Base-by-base conservation (phyloP, 2,329 filamentous ascomycete genomes). In the Pleoardoris graminearum region DNA sequence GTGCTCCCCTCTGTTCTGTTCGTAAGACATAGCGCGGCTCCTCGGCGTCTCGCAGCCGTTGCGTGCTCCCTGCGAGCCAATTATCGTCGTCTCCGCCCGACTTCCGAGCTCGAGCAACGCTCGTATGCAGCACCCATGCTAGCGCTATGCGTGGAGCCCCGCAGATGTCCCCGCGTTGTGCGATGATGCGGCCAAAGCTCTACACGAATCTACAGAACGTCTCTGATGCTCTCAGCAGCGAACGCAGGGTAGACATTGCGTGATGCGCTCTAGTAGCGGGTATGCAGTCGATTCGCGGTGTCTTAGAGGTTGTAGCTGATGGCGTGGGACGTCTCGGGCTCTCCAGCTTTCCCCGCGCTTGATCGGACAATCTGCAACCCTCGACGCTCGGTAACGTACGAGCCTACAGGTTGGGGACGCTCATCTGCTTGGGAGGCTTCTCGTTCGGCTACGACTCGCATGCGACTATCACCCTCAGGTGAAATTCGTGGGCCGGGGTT, bases 361-460 rank as follows among this genome's bases (percentile, higher is more conserved):
- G n/a, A n/a, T n/a, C 42, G 2, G 6, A 44, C 35, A 47, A 22
- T 2, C 55, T 58, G 52, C 46, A 36, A 29, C 10, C 36, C 33
- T 17, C 43, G 44, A 55, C 48, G 19, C 43, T 54, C 14, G 78
- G 77, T 21, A 75, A 68, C 48, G 58, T 79, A 29, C 71, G 80
- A 50, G 78, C 79, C 25, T 83, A 81, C 62, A 82, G 76, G 75
- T 73, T 83, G 8, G 79, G 78, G 2, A 70, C 70, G 1, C 76
- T 82, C 3, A 76, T 81, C 11, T 83, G 79, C 58, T 77, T 80
- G 57, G 80, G 79, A 6, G 80, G 80, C 0, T 79, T 80, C 55
- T 61, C 79, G 1, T 76, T 79, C 47, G 76, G 75, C 32, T 79
- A 78, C 58, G 76, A 78, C 55, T 71, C 67, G 47, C 17, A 58